These are phyloP conservation scores for Rhizoclosmatium sp. DNA, from an alignment of 192 early-diverging fungal species.

Conservation along the genomic window DNA sequence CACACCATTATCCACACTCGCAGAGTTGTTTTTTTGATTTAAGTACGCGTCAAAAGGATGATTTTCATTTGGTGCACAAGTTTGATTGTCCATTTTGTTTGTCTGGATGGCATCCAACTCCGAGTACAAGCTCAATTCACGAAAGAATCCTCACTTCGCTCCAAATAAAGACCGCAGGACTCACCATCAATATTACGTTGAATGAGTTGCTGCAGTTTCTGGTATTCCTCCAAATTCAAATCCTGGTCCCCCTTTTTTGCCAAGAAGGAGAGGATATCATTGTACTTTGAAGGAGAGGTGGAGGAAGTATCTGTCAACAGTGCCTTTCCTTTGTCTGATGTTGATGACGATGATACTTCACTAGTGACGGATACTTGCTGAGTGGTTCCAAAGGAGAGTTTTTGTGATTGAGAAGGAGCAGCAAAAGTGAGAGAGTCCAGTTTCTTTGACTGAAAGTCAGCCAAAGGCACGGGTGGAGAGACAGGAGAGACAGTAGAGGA, in stretches of 20 bases:
- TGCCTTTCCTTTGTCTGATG: neutral
- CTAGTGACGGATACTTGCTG: neutral
- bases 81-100: too few species aligned
- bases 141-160: neutral
- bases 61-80: too few species aligned
- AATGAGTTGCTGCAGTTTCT: slow-evolving; percentile 10
- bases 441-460: neutral
- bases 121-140: too few species aligned
- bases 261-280: slow-evolving; percentile 26
- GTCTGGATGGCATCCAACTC: too few species aligned
- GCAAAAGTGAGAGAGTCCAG: neutral
- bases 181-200: slow-evolving; percentile 18
- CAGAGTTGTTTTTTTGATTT: too few species aligned
- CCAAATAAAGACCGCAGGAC: neutral
- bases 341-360: neutral
- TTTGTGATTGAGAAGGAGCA: neutral
- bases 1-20: too few species aligned
- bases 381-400: neutral
- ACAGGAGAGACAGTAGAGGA: neutral
- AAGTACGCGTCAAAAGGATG: too few species aligned
- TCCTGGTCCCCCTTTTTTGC: slow-evolving; percentile 18
- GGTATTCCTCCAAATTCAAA: neutral
- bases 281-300: slow-evolving; percentile 21
- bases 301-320: neutral
- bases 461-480: neutral